Base-by-base conservation (phyloP, 1,139 yeast genomes). In the Debaryomyces subglobosus region DNA sequence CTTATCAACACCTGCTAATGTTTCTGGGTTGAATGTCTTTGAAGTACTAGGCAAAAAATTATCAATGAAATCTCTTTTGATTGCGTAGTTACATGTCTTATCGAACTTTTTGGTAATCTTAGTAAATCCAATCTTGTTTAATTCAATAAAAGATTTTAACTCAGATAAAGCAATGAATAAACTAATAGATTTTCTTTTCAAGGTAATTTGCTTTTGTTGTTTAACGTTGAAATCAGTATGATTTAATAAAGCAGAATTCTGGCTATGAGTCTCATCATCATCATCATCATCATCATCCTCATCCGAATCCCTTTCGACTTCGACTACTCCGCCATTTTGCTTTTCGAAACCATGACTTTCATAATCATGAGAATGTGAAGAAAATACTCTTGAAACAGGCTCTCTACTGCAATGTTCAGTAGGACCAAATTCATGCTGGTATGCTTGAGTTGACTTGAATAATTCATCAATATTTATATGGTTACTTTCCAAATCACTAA, bases 31-130 rank as follows among this genome's bases (percentile, higher is more conserved):
- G 60, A 86, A 86, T 2, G 82, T 65, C 12, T 61, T 69, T 21
- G 81, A 73, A 41, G 78, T 69, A 33, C 62, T 59, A 30, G 76
- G 74, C 53, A 66, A 74, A 68, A 63, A 83, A 49, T 69, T 68
- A 32, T 70, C 68, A 48, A 84, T 73, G 46, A 83, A 85, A 32
- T 73, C 76, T 20, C 69, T 67, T 58, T 84, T 84, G 49, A 89
- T 71, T 34, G 79, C 66, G 40, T 88, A 81, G 53, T 80, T 79
- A 58, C 91, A 74, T 16, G 89, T 85, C 64, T 92, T 92, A 68
- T 92, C 97, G 64, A 89, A 92, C 70, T 92, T 92, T 64, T 92
- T 92, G 57, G 91, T 77, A 44, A 91, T 92, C 68, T 92, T 92
- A 41, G 88, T 80, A 68, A 92, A 89, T 5, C 97, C 98, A 30